Evolutionary conservation across 306 rosid species (phyloP), one percentile per base, ranked within the genome.

Genomic region (Cyclanthera cordifolia): DNA sequence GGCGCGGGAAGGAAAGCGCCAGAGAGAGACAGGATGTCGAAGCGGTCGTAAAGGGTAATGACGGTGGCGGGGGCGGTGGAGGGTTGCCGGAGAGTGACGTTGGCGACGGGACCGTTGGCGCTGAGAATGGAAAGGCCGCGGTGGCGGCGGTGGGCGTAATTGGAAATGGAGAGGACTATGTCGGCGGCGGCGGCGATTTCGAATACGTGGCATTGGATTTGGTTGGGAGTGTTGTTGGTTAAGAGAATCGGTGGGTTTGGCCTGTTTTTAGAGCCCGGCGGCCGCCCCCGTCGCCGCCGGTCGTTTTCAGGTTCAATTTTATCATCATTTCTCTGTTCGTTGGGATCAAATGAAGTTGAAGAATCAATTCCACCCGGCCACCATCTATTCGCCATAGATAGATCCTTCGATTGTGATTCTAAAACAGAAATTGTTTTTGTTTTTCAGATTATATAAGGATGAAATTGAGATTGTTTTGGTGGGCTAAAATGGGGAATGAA

Each of bases 1-100:
- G 99, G 99, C 5, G 90, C 67, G 1, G 99, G 99, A 19, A 90
- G 65, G 45, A 90, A 86, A 0, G 96, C 90, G 0, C 99, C 99
- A 0, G 87, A 83, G 4, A 93, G 76, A 0, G 99, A 87, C 54
- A 88, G 55, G 12, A 93, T 86, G 81, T 90, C 87, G 53, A 84
- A 93, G 51, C 95, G 80, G 11, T 96, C 96, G 6, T 74, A 81
- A 6, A 93, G 87, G 0, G 80, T 70, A 11, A 90, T n/a, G 0
- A 85, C 72, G 4, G 94, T 91, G 1, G 82, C 81, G 0, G 90
- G 90, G 0, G 85, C 88, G 0, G 85, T 86, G 0, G 89, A 79
- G 0, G 86, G 86, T 30, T 86, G 95, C 28, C 88, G 82, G 48
- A 93, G 91, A 0, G 86, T 79, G 20, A 93, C 95, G 43, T 90